Conservation (phyloP, 2,329 filamentous ascomycete species). For the Monilinia vaccinii-corymbosi region DNA sequence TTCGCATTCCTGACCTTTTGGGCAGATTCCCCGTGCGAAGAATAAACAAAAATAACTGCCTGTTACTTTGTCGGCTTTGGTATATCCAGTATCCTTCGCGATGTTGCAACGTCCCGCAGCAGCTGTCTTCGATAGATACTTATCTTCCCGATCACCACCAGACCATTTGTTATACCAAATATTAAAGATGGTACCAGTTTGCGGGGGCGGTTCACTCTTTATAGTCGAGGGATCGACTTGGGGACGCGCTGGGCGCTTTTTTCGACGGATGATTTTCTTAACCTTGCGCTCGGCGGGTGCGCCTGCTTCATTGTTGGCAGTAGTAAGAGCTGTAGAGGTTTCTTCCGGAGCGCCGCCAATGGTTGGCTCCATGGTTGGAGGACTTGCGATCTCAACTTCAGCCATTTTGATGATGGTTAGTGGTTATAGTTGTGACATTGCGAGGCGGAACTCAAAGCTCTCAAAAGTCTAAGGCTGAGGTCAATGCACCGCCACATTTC, state of each 20-base stretch:
- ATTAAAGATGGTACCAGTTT: conserved; percentile 94
- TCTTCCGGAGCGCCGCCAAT: conserved; percentile 13
- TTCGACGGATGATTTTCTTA: conserved; percentile 88
- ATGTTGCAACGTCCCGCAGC: conserved; percentile 85
- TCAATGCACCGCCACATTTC: not conserved
- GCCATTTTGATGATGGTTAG: conserved; percentile 16
- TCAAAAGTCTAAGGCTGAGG: conserved; percentile 12
- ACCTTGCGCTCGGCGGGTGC: conserved; percentile 43
- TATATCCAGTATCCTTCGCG: conserved; percentile 69
- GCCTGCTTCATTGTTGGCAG: conserved; percentile 23
- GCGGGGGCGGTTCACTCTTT: conserved; percentile 75
- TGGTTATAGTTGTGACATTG: conserved; percentile 6
- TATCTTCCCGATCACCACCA: conserved; percentile 89
- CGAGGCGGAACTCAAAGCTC: not conserved
- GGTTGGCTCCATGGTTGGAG: conserved; percentile 16
- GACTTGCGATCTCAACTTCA: conserved; percentile 22
- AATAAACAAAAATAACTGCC: conserved; percentile 90
- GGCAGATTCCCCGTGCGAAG: conserved; percentile 74
- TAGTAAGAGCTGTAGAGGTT: conserved; percentile 21
- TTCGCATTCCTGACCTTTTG: conserved; percentile 85
- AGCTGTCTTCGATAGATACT: conserved; percentile 72
- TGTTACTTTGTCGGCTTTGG: conserved; percentile 63
- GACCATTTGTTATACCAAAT: conserved; percentile 99
- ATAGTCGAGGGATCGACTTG: conserved; percentile 82
- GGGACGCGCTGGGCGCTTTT: conserved; percentile 78